Evolutionary conservation across 169 alveolate species (phyloP).

Genomic region (Besnoitia besnoiti): DNA sequence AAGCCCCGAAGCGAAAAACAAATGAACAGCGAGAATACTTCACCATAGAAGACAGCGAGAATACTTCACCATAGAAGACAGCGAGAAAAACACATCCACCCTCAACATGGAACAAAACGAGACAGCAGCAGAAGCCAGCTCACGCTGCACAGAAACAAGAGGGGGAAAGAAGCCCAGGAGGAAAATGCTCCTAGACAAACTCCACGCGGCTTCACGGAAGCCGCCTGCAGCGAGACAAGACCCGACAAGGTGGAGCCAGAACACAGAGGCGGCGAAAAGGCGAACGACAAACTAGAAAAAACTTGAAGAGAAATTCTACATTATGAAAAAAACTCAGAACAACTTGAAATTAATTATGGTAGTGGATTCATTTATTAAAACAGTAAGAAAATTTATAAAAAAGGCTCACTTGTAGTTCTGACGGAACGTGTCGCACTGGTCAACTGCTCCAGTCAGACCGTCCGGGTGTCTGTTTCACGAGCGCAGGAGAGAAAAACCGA

Average conservation of each 20-base stretch:
- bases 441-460: conserved; percentile 5
- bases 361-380: no score
- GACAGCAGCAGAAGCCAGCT: background rate
- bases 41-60: no score
- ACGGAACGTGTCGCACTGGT: conserved; percentile 36
- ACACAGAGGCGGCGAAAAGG: background rate
- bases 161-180: background rate
- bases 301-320: background rate
- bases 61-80: no score
- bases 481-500: no score
- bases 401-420: conserved; percentile 23
- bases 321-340: background rate
- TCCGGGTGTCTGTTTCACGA: background rate
- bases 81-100: background rate
- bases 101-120: no score
- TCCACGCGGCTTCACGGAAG: no score
- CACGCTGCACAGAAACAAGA: background rate
- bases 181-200: no score
- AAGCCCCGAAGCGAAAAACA: background rate
- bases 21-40: no score
- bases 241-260: background rate
- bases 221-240: no score
- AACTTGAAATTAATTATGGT: no score
- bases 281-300: background rate
- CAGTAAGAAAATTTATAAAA: background rate